Conservation (phyloP, 306 rosid genomes). For the Mucuna pruriens region DNA sequence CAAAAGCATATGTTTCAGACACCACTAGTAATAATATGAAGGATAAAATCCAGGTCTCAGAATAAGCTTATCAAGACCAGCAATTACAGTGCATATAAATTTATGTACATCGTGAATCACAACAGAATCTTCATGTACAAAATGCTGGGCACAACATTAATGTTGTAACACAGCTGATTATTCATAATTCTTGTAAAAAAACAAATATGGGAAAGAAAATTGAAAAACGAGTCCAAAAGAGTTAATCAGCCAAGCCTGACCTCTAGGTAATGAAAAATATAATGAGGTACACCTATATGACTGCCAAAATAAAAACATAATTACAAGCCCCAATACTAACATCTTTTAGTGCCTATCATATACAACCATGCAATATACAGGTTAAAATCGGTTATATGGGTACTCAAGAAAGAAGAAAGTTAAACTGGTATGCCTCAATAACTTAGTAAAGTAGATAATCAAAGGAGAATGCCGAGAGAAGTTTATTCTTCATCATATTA, state of each 20-base stretch:
- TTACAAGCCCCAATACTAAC: conserved; percentile 14
- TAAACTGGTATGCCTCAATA: conserved; percentile 11
- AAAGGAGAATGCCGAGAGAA: conserved; percentile 22
- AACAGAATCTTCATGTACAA: background rate
- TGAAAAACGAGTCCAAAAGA: background rate
- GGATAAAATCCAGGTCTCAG: conserved; percentile 12
- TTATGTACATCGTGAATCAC: background rate
- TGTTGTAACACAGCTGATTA: conserved; percentile 3
- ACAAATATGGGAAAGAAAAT: conserved; percentile 9
- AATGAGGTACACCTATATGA: background rate
- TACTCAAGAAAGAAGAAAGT: conserved; percentile 19
- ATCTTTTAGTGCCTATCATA: background rate
- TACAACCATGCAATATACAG: conserved; percentile 2
- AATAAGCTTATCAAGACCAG: conserved; percentile 17
- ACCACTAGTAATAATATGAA: conserved; percentile 11
- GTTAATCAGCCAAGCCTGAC: background rate
- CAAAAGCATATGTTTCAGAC: background rate
- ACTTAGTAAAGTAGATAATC: background rate
- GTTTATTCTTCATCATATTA: conserved; percentile 6
- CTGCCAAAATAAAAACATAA: background rate
- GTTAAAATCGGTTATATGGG: background rate
- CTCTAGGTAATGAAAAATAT: background rate
- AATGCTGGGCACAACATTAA: conserved; percentile 17
- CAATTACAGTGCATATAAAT: background rate
- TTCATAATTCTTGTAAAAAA: background rate